Percentiles rank a stretch among this genome's conserved stretches.
Conservation (phyloP, 2,329 filamentous ascomycete genomes). For the Fusarium proliferatum region DNA sequence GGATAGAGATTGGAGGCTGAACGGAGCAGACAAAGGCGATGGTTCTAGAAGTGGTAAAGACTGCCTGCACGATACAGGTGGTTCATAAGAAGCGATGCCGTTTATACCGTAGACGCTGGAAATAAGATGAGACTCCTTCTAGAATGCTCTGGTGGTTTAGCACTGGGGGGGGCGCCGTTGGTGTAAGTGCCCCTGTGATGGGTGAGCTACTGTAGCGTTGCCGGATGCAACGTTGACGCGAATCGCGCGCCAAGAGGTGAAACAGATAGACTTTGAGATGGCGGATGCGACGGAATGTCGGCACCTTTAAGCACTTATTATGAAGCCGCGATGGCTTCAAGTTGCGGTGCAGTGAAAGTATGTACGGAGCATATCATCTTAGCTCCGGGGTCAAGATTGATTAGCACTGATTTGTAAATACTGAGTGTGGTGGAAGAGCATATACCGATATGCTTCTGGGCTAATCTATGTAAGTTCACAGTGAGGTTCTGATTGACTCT, state of each 20-base stretch:
- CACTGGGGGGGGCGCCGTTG: neutral
- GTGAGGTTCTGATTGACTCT: neutral
- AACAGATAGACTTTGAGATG: constrained; percentile 8
- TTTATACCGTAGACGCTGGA: neutral
- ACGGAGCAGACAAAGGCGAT: constrained; percentile 7
- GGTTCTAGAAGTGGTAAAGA: constrained; percentile 30
- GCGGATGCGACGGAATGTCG: constrained; percentile 23
- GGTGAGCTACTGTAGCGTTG: constrained; percentile 8
- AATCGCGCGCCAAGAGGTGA: constrained; percentile 4
- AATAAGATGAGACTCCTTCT: constrained; percentile 16
- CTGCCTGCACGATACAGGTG: constrained; percentile 29
- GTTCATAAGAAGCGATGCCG: constrained; percentile 12
- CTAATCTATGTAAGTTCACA: neutral
- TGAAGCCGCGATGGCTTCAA: constrained; percentile 22
- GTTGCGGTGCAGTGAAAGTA: neutral
- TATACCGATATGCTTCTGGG: neutral
- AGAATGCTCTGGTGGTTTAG: constrained; percentile 16
- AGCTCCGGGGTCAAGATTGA: neutral
- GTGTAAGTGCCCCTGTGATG: neutral
- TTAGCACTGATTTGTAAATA: neutral
- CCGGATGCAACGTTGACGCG: constrained; percentile 19
- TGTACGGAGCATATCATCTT: fast-evolving
- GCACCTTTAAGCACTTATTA: constrained; percentile 2
- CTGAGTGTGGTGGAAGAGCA: neutral
- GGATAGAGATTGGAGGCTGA: constrained; percentile 20